These are phyloP conservation scores for Lanmaoa pseudosensibilis DNA, from an alignment of 768 basidiomycete genomes.

Conservation along the genomic window DNA sequence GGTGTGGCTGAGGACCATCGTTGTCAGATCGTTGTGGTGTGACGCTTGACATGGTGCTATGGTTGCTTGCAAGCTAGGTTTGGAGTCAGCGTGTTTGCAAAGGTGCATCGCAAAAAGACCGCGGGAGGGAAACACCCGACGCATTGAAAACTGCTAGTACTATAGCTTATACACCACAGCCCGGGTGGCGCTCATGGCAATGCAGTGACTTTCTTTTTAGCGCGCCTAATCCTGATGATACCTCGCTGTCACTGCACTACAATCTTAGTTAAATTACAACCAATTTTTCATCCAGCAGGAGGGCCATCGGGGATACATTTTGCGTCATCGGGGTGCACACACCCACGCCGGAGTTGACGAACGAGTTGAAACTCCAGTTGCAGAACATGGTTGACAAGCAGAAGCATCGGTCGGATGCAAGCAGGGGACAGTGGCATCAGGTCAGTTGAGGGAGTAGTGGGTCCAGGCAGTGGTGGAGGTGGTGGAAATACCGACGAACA, in stretches of 20 bases:
- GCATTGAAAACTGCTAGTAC: too few species aligned
- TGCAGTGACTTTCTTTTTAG: too few species aligned
- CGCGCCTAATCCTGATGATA: too few species aligned
- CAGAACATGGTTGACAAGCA: constrained; percentile 67
- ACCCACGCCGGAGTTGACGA: constrained; percentile 53
- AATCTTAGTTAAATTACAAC: too few species aligned
- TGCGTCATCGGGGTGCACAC: constrained; percentile 56
- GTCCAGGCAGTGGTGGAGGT: background rate
- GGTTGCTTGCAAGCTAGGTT: too few species aligned
- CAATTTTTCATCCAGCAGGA: too few species aligned
- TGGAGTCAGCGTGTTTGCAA: too few species aligned
- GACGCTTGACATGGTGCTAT: background rate
- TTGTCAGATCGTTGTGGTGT: background rate
- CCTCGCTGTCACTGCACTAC: too few species aligned
- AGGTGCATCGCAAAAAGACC: background rate
- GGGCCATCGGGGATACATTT: constrained; percentile 61
- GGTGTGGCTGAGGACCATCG: background rate
- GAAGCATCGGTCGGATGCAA: constrained; percentile 46
- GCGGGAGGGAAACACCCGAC: too few species aligned
- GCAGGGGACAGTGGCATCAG: constrained; percentile 6
- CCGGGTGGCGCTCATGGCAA: too few species aligned
- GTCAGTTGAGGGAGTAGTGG: background rate
- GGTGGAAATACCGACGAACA: background rate
- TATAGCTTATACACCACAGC: too few species aligned
- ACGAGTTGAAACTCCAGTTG: constrained; percentile 65